Base-by-base conservation (phyloP, 306 rosid species). In the Vicia sativa region DNA sequence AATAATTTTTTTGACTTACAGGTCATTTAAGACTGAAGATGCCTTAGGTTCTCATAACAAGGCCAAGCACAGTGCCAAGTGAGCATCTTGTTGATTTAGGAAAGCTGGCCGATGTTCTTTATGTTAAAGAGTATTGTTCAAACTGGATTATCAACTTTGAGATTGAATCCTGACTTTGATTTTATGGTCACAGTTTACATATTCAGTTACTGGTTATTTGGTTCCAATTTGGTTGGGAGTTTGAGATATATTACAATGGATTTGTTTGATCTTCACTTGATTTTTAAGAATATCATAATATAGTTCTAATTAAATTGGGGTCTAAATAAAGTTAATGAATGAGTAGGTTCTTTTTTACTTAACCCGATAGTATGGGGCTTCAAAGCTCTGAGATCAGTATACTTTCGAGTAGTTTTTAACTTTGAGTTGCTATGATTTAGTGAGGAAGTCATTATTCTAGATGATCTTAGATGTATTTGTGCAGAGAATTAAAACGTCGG, bases 11-110 rank as follows among this genome's bases (percentile, higher is more conserved):
- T 6, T 15, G 42, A 37, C 11, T 34, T 76, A 77, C 70, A 89
- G 96, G 85, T 75, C 85, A 4, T 84, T 86, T 61, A 82, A 78
- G 80, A 82, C 92, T 0, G 90, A 86, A 44, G 74, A 50, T 61
- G 96, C 82, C 13, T 63, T 89, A 73, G 85, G 78, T 46, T 79
- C 84, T 79, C 92, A 87, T 77, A 65, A 81, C 3, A 87, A 63
- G 80, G 92, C 90, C 46, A 89, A 89, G 72, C 90, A 89, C 77
- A 62, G 77, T 73, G 79, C 78, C 52, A 78, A 75, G 38, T 8
- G 31, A 67, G 39, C 10, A n/a, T 65, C n/a, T 38, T 42, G 34
- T 56, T 45, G 26, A 14, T 61, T 28, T 48, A 14, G 52, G 41
- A 49, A 25, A 65, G 23, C 60, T 29, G 41, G 55, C 11, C 10